Percentiles rank a stretch among this genome's conserved stretches.
These are phyloP conservation scores for Hypholoma sublateritium DNA, from an alignment of 768 basidiomycete species.

Conservation along the genomic window DNA sequence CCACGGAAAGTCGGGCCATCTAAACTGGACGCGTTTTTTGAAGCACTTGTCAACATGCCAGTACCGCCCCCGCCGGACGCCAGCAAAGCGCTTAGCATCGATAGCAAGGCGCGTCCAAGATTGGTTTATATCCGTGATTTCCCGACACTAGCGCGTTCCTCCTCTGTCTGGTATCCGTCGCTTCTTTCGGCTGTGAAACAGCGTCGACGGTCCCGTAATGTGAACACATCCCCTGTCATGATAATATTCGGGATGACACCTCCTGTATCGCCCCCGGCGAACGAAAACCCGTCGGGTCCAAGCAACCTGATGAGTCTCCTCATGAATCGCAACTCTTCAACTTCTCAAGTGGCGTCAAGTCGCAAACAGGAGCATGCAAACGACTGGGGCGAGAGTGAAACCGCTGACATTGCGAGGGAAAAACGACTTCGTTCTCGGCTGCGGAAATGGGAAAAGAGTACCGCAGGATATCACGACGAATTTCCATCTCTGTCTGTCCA, in stretches of 20 bases:
- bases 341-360: constrained; percentile 27
- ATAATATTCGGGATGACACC: constrained; percentile 91
- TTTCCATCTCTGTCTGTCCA: constrained; percentile 50
- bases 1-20: constrained; percentile 47
- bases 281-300: constrained; percentile 24
- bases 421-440: constrained; percentile 70
- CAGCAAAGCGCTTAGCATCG: constrained; percentile 2
- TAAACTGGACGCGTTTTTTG: constrained; percentile 72
- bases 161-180: constrained; percentile 78
- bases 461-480: constrained; percentile 58
- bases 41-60: constrained; percentile 69
- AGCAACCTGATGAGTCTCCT: constrained; percentile 42
- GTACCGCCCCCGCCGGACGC: constrained; percentile 16
- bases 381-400: constrained; percentile 69
- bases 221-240: constrained; percentile 71
- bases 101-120: constrained; percentile 45
- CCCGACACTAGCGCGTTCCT: constrained; percentile 68
- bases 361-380: constrained; percentile 28
- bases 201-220: constrained; percentile 63
- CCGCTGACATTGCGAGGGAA: constrained; percentile 67
- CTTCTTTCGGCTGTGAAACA: constrained; percentile 77
- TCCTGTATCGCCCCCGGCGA: constrained; percentile 54
- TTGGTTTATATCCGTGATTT: constrained; percentile 86
- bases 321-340: constrained; percentile 40
- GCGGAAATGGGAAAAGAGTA: constrained; percentile 71